Conservation (phyloP, 441 rosid species). For the Euphorbia corollata region DNA sequence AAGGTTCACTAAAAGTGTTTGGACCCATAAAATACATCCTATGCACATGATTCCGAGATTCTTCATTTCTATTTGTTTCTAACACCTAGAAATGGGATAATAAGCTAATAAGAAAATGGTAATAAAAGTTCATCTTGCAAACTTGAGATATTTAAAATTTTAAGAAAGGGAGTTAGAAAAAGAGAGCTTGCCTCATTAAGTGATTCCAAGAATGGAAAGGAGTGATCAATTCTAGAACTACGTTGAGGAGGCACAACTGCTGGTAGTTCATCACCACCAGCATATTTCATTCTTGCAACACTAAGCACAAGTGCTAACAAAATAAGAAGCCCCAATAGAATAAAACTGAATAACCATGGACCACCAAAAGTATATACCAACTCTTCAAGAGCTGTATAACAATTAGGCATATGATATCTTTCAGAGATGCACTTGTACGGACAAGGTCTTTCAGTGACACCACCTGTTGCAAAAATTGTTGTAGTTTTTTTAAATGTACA, state of each 20-base stretch:
- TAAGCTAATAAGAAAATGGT: neutral
- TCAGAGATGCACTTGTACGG: slow-evolving; percentile 77
- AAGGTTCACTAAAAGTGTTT: slow-evolving; percentile 78
- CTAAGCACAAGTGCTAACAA: slow-evolving; percentile 81
- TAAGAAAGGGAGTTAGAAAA: neutral
- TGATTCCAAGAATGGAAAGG: slow-evolving; percentile 88
- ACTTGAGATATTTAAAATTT: neutral
- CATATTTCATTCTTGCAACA: slow-evolving; percentile 84
- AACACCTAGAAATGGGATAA: slow-evolving; percentile 41
- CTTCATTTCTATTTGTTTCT: slow-evolving; percentile 78
- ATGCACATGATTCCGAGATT: slow-evolving; percentile 79
- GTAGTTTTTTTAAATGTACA: slow-evolving; percentile 15
- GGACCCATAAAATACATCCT: slow-evolving; percentile 87
- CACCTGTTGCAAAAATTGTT: slow-evolving; percentile 41
- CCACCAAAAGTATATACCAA: slow-evolving; percentile 89
- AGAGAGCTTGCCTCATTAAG: slow-evolving; percentile 57
- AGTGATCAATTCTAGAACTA: slow-evolving; percentile 63
- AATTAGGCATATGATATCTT: slow-evolving; percentile 84
- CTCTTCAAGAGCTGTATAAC: slow-evolving; percentile 86
- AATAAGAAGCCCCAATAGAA: slow-evolving; percentile 63
- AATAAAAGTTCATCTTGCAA: slow-evolving; percentile 3
- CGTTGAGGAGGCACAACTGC: slow-evolving; percentile 51
- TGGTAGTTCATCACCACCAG: slow-evolving; percentile 69
- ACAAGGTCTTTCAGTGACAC: slow-evolving; percentile 76
- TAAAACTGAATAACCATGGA: slow-evolving; percentile 76